Conservation (phyloP, 306 rosid genomes). For the Cicer arietinum region DNA sequence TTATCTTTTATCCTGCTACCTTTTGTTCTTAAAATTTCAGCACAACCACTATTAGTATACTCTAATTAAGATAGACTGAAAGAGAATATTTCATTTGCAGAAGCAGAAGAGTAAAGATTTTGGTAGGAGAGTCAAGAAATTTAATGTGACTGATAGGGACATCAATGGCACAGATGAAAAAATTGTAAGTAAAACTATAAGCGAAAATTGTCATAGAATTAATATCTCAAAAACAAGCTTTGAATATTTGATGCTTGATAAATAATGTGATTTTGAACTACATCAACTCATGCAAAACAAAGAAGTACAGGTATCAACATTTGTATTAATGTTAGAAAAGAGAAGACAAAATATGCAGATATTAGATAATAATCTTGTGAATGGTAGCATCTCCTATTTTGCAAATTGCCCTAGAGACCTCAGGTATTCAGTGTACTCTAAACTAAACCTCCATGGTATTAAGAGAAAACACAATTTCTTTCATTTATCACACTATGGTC, state of each 20-base stretch:
- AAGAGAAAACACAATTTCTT: background rate
- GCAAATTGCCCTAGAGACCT: background rate
- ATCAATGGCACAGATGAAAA: too few relatives aligned
- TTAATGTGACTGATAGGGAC: background rate
- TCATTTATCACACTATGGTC: background rate
- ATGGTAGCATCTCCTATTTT: background rate
- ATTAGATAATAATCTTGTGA: background rate
- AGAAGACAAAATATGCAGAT: background rate
- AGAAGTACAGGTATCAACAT: background rate
- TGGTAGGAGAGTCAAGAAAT: background rate
- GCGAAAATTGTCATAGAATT: too few relatives aligned
- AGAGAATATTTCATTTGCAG: background rate
- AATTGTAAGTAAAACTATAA: too few relatives aligned
- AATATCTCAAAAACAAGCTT: too few relatives aligned
- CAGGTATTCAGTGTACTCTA: background rate
- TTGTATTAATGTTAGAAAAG: background rate
- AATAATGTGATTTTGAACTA: background rate
- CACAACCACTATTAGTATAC: background rate
- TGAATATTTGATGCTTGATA: too few relatives aligned
- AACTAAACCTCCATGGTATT: background rate
- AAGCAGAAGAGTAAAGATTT: background rate
- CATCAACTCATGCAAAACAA: background rate
- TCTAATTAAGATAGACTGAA: background rate
- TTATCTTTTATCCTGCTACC: background rate
- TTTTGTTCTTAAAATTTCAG: background rate